Percentiles rank a stretch among this genome's conserved stretches.
Conservation (phyloP, 129 eudicot genomes). For the Flaveria robusta region DNA sequence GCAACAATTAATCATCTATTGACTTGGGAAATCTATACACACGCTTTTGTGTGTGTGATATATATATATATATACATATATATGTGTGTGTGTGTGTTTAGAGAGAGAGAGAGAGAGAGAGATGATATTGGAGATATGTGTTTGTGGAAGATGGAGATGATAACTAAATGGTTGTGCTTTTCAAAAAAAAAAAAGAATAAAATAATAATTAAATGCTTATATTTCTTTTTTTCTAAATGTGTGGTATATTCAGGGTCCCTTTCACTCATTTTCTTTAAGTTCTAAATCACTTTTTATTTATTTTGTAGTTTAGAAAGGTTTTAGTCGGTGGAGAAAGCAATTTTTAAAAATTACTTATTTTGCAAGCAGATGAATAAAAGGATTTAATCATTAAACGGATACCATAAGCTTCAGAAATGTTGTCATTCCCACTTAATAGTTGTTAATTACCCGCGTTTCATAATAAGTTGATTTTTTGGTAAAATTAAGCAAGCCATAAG, state of each 20-base stretch:
- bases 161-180: constrained; percentile 6
- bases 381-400: background rate
- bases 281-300: background rate
- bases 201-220: background rate
- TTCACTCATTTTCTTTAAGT: constrained; percentile 14
- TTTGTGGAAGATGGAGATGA: constrained; percentile 12
- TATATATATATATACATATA: too few relatives aligned
- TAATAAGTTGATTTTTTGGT: too few relatives aligned
- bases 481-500: too few relatives aligned
- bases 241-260: constrained; percentile 15
- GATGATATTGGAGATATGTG: constrained; percentile 9
- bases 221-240: background rate
- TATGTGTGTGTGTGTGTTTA: background rate
- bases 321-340: constrained; percentile 1
- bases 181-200: background rate
- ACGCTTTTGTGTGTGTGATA: background rate
- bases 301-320: background rate
- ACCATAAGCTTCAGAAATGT: too few relatives aligned
- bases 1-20: constrained; percentile 23
- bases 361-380: background rate
- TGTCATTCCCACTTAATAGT: too few relatives aligned
- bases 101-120: background rate
- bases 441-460: too few relatives aligned
- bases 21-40: constrained; percentile 24
- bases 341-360: background rate